phyloP scores from a whole-genome alignment of 2,329 filamentous ascomycete genomes.

The Penicillium sp. region DNA sequence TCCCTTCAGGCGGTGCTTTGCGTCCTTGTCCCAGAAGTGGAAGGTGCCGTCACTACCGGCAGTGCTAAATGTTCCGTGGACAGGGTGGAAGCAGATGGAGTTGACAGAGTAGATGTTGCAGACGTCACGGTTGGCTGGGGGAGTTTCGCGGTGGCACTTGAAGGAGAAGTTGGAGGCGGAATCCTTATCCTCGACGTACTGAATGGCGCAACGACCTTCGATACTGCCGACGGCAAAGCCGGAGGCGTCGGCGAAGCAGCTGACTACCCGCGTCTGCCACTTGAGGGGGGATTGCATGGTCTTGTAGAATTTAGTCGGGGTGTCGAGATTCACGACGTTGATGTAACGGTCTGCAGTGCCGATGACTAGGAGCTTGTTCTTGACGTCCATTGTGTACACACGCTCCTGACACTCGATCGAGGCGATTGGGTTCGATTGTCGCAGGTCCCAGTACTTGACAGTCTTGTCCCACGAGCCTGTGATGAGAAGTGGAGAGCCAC shows the following conservation, averaged over 20 bases:
- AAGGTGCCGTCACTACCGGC: constrained; percentile 95
- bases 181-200: constrained; percentile 98
- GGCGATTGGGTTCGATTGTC: constrained; percentile 52
- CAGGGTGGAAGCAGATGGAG: constrained; percentile 95
- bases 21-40: constrained; percentile 76
- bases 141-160: constrained; percentile 92
- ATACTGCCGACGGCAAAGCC: constrained; percentile 96
- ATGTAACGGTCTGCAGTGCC: constrained; percentile 95
- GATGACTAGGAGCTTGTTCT: constrained; percentile 83
- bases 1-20: constrained; percentile 85
- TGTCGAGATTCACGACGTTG: constrained; percentile 88
- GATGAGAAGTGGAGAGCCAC: constrained; percentile 73
- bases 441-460: constrained; percentile 61
- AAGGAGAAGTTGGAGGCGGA: constrained; percentile 93
- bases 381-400: constrained; percentile 86
- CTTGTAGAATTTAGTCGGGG: constrained; percentile 92
- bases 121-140: constrained; percentile 64
- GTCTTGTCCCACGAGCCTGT: constrained; percentile 72
- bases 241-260: constrained; percentile 87
- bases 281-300: constrained; percentile 93
- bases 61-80: constrained; percentile 97
- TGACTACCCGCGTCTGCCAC: constrained; percentile 95
- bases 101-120: constrained; percentile 95
- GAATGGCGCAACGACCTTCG: constrained; percentile 94
- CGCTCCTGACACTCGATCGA: constrained; percentile 56